Evolutionary conservation across 345 rosid species (phyloP).

Genomic region (Heritiera fomes): DNA sequence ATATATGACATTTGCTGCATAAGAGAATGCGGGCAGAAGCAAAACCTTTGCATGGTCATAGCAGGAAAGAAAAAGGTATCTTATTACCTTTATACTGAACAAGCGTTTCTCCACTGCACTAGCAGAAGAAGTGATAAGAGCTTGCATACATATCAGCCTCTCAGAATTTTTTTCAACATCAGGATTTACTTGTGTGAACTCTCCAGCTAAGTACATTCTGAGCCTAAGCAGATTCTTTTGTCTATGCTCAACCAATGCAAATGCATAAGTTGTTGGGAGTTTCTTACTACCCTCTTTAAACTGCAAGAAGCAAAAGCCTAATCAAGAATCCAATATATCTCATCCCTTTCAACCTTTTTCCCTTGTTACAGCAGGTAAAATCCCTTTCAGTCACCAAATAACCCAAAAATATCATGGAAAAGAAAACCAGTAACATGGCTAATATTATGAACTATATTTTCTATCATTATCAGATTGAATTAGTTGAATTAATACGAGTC

Average conservation of each 20-base stretch:
- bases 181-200: conserved; percentile 45
- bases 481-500: neutral
- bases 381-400: neutral
- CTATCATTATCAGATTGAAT: neutral
- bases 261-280: conserved; percentile 73
- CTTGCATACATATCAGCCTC: conserved; percentile 59
- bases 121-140: conserved; percentile 57
- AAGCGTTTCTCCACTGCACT: conserved; percentile 50
- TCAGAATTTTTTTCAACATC: conserved; percentile 43
- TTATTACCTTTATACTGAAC: conserved; percentile 70
- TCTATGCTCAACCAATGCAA: conserved; percentile 86
- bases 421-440: neutral
- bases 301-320: conserved; percentile 42
- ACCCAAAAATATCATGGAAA: neutral
- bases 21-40: neutral
- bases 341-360: neutral
- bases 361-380: neutral
- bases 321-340: conserved; percentile 17
- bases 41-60: neutral
- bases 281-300: conserved; percentile 45
- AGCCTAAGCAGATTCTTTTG: conserved; percentile 63
- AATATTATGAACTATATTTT: neutral
- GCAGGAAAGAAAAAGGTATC: neutral
- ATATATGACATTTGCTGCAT: neutral
- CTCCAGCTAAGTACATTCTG: conserved; percentile 82